phyloP scores from a whole-genome alignment of 805 yeast species.

The Ogataea paradorogensis region DNA sequence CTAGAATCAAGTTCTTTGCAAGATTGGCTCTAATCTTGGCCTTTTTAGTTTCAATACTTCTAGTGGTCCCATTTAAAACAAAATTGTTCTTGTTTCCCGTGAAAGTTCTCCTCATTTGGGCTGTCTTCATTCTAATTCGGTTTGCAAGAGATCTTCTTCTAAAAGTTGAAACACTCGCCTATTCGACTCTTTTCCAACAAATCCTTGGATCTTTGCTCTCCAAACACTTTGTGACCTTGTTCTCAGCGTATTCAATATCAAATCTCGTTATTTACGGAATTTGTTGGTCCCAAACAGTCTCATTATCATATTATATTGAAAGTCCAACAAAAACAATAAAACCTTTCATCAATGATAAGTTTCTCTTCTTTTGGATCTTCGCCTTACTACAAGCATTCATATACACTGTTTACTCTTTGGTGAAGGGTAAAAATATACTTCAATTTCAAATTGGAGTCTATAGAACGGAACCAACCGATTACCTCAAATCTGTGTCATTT shows the following conservation, averaged over 20 bases:
- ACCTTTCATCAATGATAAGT: conserved; percentile 41
- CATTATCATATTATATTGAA: conserved; percentile 28
- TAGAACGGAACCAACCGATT: conserved; percentile 39
- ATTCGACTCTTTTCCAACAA: conserved; percentile 27
- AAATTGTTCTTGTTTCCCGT: conserved; percentile 24
- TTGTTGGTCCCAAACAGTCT: conserved; percentile 21
- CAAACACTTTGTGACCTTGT: conserved; percentile 21
- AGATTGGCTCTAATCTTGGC: conserved; percentile 27
- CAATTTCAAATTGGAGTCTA: conserved; percentile 43
- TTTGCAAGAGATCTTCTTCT: conserved; percentile 29
- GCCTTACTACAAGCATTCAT: conserved; percentile 38
- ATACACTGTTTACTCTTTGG: conserved; percentile 50
- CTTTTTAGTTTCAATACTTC: conserved; percentile 15
- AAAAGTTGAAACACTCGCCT: conserved; percentile 24
- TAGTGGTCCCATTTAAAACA: conserved; percentile 24
- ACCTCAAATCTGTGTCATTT: conserved; percentile 23
- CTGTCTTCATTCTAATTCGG: conserved; percentile 28
- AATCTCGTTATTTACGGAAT: conserved; percentile 19
- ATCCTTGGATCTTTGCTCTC: conserved; percentile 25
- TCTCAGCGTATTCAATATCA: conserved; percentile 22
- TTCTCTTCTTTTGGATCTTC: conserved; percentile 50
- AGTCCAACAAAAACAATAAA: conserved; percentile 39
- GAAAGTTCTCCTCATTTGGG: conserved; percentile 27
- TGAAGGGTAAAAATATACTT: conserved; percentile 55
- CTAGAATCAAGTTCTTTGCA: conserved; percentile 30